Base-by-base conservation (phyloP, 768 basidiomycete genomes). In the Leccinellum albellum region DNA sequence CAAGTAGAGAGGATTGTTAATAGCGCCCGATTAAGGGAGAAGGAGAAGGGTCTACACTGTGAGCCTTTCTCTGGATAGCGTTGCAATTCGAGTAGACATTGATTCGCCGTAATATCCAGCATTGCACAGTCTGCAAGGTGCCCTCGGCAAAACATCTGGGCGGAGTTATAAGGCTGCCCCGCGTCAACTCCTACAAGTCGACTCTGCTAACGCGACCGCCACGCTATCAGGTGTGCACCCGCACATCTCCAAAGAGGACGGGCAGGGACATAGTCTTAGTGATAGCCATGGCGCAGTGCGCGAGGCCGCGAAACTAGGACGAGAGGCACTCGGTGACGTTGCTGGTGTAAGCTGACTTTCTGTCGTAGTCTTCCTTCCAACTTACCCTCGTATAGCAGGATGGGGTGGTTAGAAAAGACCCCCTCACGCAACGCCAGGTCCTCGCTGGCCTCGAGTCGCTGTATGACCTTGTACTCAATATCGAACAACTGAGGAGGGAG, bases 1-100 rank as follows among this genome's bases (percentile, higher is more conserved):
- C 97, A 99, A 70, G 95, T 99, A 15, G 96, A 98, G 75, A 79
- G 95, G 61, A 91, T 99, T 60, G 96, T 99, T 21, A 94, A 86
- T 64, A 94, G 91, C 69, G 91, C 94, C 1, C 83, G 91, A 62
- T 79, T 87, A 68, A 78, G 93, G 61, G 92, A 94, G 69, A 91
- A 87, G 72, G 91, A 93, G 66, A 91, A 94, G 68, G 86, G 85
- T 17, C 57, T 85, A 54, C 82, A 86, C 61, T 81, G 65, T 68
- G 79, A 81, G 64, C 63, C 55, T 73, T 28, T 6, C 24, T 31
- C 10, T 15, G 33, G 24, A 17, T 8, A 46, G 23, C 10, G 4
- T n/a, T 6, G 10, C 5, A 28, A 45, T 40, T n/a, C 10, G 8
- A 37, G 3, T 4, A 15, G 8, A 44, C 23, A 31, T 50, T 61